phyloP scores from a whole-genome alignment of 106 monocot species.

The Acorus gramineus region DNA sequence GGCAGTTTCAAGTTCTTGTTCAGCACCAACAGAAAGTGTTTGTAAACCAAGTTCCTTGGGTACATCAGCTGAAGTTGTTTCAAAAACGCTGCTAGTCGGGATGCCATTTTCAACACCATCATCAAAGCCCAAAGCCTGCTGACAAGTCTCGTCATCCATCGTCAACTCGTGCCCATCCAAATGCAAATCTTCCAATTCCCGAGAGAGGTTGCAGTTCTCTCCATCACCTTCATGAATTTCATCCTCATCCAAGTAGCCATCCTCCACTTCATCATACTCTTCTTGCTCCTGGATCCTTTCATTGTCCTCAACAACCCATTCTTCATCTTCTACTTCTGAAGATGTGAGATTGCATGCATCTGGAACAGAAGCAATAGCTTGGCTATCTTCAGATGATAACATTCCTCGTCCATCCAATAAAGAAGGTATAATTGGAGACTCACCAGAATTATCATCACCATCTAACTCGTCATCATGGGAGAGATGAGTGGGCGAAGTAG shows the following conservation, averaged over 20 bases:
- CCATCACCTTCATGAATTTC: constrained; percentile 38
- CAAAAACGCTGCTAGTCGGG: constrained; percentile 27
- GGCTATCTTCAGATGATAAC: constrained; percentile 34
- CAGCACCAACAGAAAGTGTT: constrained; percentile 2
- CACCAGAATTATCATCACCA: constrained; percentile 44
- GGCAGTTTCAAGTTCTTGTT: constrained; percentile 1
- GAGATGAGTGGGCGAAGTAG: constrained; percentile 67
- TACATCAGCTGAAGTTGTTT: constrained; percentile 11
- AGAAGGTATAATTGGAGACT: constrained; percentile 30
- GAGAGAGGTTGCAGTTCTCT: constrained; percentile 27
- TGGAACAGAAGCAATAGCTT: constrained; percentile 5
- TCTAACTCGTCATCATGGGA: constrained; percentile 62
- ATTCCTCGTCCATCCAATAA: constrained; percentile 30
- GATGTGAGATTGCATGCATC: constrained; percentile 15
- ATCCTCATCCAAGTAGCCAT: constrained; percentile 43
- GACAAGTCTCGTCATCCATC: constrained; percentile 23
- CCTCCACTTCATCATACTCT: constrained; percentile 56
- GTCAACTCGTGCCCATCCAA: constrained; percentile 10
- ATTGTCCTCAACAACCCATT: constrained; percentile 58
- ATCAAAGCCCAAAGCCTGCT: constrained; percentile 43
- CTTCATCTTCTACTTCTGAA: constrained; percentile 58
- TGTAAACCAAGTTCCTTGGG: constrained; percentile 9
- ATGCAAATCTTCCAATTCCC: constrained; percentile 20
- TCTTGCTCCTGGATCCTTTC: constrained; percentile 41
- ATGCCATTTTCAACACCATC: constrained; percentile 44